Base-by-base conservation (phyloP, 1,139 yeast species). In the Hemisphaericaspora xylofermentans region DNA sequence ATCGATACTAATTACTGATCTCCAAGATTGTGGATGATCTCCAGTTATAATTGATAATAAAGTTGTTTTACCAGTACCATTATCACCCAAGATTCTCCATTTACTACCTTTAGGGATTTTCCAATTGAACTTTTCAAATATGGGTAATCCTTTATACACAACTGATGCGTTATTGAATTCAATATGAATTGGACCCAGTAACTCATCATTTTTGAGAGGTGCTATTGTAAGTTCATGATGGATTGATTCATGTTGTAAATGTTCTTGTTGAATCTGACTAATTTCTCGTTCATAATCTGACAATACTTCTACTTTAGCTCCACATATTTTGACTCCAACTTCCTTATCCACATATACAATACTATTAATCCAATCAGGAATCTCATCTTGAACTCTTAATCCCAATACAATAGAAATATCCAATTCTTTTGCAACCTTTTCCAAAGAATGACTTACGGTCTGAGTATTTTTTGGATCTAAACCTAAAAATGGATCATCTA, bases 11-110 rank as follows among this genome's bases (percentile, higher is more conserved):
- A 93, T 73, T 21, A 77, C 80, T 3, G 81, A 75, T 51, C 80
- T 82, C 98, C 98, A 93, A 1, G 96, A 83, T 60, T 93, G 96
- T 0, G 98, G 98, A 57, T 93, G 98, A 54, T 93, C 98, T 2
- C 96, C 93, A 0, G 96, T 88, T 28, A 93, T 71, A 33, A 93
- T 62, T 1, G 97, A 82, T 14, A 93, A 63, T 15, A 93, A 63
- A 0, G 98, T 93, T 3, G 96, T 86, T 57, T 93, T 93, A 1
- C 98, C 98, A 0, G 95, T 75, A 1, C 98, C 98, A 52, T 93
- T 93, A 47, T 82, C 80, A 6, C 98, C 98, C 42, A 84, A 69
- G 30, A 93, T 73, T 57, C 94, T 91, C 96, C 97, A 89, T 53
- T 78, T 83, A 18, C 88, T 85, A 2, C 95, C 95, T 24, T 68